These are phyloP conservation scores for Rhizopus microsporus DNA, from an alignment of 371 early-diverging fungal species.

Conservation along the genomic window DNA sequence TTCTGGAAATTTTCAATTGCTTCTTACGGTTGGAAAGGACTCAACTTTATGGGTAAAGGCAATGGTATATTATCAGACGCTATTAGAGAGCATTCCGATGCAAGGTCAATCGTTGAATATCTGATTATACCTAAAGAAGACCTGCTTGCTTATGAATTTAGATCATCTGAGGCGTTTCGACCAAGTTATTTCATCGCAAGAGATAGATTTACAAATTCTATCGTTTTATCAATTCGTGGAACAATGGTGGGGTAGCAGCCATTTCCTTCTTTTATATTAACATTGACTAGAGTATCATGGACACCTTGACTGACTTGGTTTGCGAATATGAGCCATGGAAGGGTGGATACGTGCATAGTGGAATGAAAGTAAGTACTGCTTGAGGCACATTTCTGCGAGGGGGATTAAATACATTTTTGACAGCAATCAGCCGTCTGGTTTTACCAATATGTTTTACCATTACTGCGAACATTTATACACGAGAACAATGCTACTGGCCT, in stretches of 20 bases:
- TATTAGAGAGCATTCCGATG: constrained; percentile 71
- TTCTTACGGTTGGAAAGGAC: constrained; percentile 82
- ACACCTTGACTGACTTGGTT: constrained; percentile 83
- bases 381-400: neutral
- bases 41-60: constrained; percentile 78
- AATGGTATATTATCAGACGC: constrained; percentile 72
- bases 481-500: constrained; percentile 62
- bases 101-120: constrained; percentile 69
- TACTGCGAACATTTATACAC: constrained; percentile 65
- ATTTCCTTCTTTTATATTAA: too few species aligned
- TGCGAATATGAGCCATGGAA: constrained; percentile 89
- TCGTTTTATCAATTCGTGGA: constrained; percentile 81
- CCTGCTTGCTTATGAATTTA: constrained; percentile 77
- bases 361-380: constrained; percentile 57
- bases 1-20: constrained; percentile 69
- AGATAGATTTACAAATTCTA: constrained; percentile 68
- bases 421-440: constrained; percentile 78
- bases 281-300: constrained; percentile 65
- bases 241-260: constrained; percentile 63
- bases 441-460: constrained; percentile 68
- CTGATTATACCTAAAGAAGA: constrained; percentile 70
- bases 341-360: constrained; percentile 84
- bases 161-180: constrained; percentile 69
- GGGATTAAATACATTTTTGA: neutral
- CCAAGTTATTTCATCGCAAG: constrained; percentile 81